Percentiles rank a stretch among this genome's conserved stretches.
Conservation (phyloP, 1,284 basidiomycete genomes). For the Schizopora paradoxa region DNA sequence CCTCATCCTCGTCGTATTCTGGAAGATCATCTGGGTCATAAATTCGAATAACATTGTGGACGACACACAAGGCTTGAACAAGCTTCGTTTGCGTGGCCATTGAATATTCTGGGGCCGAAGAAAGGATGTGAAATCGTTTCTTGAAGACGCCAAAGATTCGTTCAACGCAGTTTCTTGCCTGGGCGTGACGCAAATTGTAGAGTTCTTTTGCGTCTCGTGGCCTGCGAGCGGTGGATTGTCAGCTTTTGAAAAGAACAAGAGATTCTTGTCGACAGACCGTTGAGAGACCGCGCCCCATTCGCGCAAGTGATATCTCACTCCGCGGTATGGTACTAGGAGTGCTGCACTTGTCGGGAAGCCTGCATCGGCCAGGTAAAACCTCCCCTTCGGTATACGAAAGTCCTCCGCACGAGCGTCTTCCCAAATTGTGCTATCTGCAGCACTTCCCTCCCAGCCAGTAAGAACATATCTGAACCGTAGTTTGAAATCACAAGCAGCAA, state of each 20-base stretch:
- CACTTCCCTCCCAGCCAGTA: constrained; percentile 22
- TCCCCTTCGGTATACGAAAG: constrained; percentile 9
- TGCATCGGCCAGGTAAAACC: constrained; percentile 16
- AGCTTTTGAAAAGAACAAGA: too few relatives aligned
- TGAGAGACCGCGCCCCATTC: constrained; percentile 8
- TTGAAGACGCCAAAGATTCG: constrained; percentile 40
- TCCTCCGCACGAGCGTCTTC: constrained; percentile 6
- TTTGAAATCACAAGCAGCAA: constrained; percentile 28
- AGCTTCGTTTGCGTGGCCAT: constrained; percentile 30
- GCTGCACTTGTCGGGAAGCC: constrained; percentile 23
- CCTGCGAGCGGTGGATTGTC: constrained; percentile 18
- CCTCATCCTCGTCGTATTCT: constrained; percentile 6
- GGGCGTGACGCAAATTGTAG: constrained; percentile 37
- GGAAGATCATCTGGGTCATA: constrained; percentile 23
- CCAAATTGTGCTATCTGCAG: constrained; percentile 17
- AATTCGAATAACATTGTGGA: constrained; percentile 36
- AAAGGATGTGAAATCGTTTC: constrained; percentile 27
- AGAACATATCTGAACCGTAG: constrained; percentile 29
- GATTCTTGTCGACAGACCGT: background rate
- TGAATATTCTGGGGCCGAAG: constrained; percentile 23
- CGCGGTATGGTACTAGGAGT: constrained; percentile 25
- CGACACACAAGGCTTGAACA: constrained; percentile 25
- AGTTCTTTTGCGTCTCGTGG: constrained; percentile 33
- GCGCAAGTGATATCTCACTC: constrained; percentile 16
- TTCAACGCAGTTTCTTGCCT: constrained; percentile 35